Percentiles rank a stretch among this genome's conserved stretches.
phyloP scores from a whole-genome alignment of 2,329 filamentous ascomycete genomes.

The Cladorrhinum sp. region DNA sequence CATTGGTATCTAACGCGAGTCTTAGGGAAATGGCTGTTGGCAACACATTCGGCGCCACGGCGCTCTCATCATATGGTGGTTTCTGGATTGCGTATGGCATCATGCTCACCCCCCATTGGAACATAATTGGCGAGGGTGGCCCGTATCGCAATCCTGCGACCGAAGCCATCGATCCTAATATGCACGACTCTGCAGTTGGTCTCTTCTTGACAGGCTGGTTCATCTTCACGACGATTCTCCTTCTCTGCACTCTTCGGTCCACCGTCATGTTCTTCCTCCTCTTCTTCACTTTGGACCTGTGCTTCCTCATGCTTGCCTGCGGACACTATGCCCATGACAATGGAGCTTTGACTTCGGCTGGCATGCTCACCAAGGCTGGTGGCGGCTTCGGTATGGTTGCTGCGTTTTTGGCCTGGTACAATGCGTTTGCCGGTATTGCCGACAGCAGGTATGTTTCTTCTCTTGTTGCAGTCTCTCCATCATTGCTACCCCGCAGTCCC shows the following conservation, averaged over 20 bases:
- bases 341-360: constrained; percentile 43
- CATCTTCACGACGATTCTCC: constrained; percentile 75
- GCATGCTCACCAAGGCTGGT: constrained; percentile 62
- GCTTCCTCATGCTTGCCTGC: constrained; percentile 70
- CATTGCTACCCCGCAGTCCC: neutral
- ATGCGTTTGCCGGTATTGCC: constrained; percentile 76
- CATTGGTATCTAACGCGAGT: constrained; percentile 6
- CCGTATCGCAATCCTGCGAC: constrained; percentile 39
- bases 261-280: constrained; percentile 75
- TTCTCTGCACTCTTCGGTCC: constrained; percentile 72
- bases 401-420: constrained; percentile 84
- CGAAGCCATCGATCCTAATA: constrained; percentile 36
- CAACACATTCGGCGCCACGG: constrained; percentile 82
- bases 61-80: constrained; percentile 76
- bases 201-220: constrained; percentile 79
- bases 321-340: constrained; percentile 57
- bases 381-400: constrained; percentile 78
- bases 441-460: constrained; percentile 57
- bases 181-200: constrained; percentile 60
- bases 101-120: constrained; percentile 65
- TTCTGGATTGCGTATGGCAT: constrained; percentile 80
- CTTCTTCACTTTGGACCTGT: constrained; percentile 73
- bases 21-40: constrained; percentile 80
- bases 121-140: constrained; percentile 47
- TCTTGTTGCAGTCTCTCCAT: constrained; percentile 3